Percentiles rank a stretch among this genome's conserved stretches.
These are phyloP conservation scores for Aspergillus pseudonomiae DNA, from an alignment of 2,329 filamentous ascomycete species.

Conservation along the genomic window DNA sequence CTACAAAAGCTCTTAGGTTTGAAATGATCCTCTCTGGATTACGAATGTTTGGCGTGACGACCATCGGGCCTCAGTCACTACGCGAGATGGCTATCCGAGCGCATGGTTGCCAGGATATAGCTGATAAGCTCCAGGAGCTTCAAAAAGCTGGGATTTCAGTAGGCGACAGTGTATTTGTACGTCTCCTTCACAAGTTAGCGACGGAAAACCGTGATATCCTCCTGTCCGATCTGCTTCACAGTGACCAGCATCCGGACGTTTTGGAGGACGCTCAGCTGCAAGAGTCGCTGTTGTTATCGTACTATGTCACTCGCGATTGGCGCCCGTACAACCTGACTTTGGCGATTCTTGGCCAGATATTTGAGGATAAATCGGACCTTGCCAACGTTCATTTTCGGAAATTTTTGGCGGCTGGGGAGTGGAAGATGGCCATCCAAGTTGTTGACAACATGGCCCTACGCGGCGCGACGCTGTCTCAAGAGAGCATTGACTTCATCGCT, in stretches of 20 bases:
- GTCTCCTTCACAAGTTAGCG: slow-evolving; percentile 67
- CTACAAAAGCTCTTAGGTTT: slow-evolving; percentile 72
- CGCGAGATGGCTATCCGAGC: slow-evolving; percentile 75
- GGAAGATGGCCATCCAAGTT: slow-evolving; percentile 31
- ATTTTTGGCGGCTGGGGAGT: slow-evolving; percentile 38
- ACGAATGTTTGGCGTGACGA: slow-evolving; percentile 68
- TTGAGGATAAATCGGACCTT: slow-evolving; percentile 33
- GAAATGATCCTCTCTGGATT: slow-evolving; percentile 73
- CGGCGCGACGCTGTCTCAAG: slow-evolving; percentile 44
- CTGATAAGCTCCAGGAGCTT: slow-evolving; percentile 63
- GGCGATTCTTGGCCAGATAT: slow-evolving; percentile 52
- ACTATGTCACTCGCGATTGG: slow-evolving; percentile 56
- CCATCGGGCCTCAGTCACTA: slow-evolving; percentile 74
- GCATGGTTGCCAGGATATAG: slow-evolving; percentile 58
- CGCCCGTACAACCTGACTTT: slow-evolving; percentile 59
- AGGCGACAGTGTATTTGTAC: slow-evolving; percentile 65
- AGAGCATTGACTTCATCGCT: slow-evolving; percentile 51
- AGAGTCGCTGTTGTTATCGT: slow-evolving; percentile 56
- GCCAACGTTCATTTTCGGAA: slow-evolving; percentile 46
- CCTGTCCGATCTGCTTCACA: slow-evolving; percentile 56
- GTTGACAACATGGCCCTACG: slow-evolving; percentile 55
- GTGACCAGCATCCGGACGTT: slow-evolving; percentile 67
- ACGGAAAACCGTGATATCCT: slow-evolving; percentile 56
- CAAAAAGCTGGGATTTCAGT: slow-evolving; percentile 65
- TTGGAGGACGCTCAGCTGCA: slow-evolving; percentile 61